Base-by-base conservation (phyloP, 2,329 filamentous ascomycete genomes). In the Diaporthe ampelina region DNA sequence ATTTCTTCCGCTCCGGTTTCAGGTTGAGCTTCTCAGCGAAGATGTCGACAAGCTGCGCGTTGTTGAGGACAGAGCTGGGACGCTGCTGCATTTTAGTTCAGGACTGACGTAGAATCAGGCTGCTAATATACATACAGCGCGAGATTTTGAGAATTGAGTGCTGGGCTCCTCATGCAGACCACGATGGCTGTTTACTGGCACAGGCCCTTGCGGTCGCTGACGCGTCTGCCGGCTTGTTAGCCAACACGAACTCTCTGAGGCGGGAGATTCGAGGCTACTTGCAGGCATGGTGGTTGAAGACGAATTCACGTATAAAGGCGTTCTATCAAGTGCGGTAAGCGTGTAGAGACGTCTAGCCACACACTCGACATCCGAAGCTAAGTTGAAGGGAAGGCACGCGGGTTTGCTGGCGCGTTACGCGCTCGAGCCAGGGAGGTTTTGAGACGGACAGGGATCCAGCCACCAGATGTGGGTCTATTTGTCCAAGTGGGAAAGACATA, bases 41-140 rank as follows among this genome's bases (percentile, higher is more conserved):
- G 26, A 58, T 58, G 67, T 70, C 67, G 52, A 70, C 24, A 29
- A 70, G 24, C 13, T 70, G 37, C 10, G 54, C 52, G 26, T 70
- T 70, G 52, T 26, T 58, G 37, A 58, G 67, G 11, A 29, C 43
- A 17, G 61, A 50, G 2, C 24, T 15, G 9, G 59, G 40, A 24
- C 26, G 43, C 61, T 65, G 21, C 43, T 65, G 26, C 40, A 21
- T 15, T 40, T 65, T 26, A 65, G 24, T 15, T 29, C 24, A 29
- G 1, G 15, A 17, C 37, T 48, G 6, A 9, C 9, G 10, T 21
- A 6, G 19, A 29, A 15, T 4, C 57, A 61, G 8, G 15, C 13
- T 1, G 37, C 19, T 29, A 17, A 45, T 45, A 37, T 3, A 40
- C 58, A 26, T 63, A 63, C 58, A 13, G 37, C 58, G 1, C 37